Base-by-base conservation (phyloP, 352 stramenopile genomes). In the Elongisporangium prolatum region DNA sequence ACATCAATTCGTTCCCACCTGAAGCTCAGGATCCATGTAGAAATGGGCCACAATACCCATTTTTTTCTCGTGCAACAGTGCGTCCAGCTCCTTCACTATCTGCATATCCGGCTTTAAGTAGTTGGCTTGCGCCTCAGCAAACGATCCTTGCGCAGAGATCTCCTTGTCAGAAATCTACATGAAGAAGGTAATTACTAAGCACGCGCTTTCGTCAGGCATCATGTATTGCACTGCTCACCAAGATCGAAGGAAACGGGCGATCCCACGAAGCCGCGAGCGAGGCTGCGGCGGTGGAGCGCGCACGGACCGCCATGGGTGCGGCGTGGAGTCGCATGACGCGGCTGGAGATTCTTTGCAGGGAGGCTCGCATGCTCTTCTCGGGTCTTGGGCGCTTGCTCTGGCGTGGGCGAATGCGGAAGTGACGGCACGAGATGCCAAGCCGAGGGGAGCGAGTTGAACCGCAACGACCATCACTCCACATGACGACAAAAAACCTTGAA, bases 11-110 rank as follows among this genome's bases (percentile, higher is more conserved):
- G 59, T 44, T 20, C 88, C 60, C 48, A 89, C 87, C 67, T 99
- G 95, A 24, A 99, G 77, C 77, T 98, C 96, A 2, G 97, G 94
- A 78, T 99, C 96, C 96, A 99, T 99, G 81, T 99, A 98, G 66
- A 98, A 99, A 58, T 99, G 96, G 18, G 96, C 96, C 21, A 98
- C 96, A 60, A 99, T 94, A 51, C 96, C 95, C 75, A 98, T 97
- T 57, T 98, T 97, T 61, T 96, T 95, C 25, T 87, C 72, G 47
- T 95, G 69, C 17, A 98, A 72, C 53, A 90, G 67, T 60, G 81
- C 75, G 28, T 97, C 78, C 4, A 98, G 68, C 34, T 92, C 74
- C 55, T 88, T 76, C 16, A 98, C 95, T 14, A 91, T 69, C 10
- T 95, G 68, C 69, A 78, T 71, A 63, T 97, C 85, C 16, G 89